Percentiles rank a stretch among this genome's conserved stretches.
These are phyloP conservation scores for Croton laevigatus DNA, from an alignment of 441 rosid species.

Conservation along the genomic window DNA sequence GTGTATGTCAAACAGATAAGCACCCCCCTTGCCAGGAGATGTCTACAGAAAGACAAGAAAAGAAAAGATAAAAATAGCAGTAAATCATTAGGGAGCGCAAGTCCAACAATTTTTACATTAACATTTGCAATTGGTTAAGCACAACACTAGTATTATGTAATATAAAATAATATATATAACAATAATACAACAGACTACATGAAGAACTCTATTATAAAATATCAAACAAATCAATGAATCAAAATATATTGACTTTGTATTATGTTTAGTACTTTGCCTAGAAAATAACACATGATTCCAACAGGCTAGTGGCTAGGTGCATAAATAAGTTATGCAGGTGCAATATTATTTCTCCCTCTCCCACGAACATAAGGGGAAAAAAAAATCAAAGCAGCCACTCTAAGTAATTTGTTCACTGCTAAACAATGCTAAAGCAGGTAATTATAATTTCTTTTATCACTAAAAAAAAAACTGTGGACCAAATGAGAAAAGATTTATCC, in stretches of 20 bases:
- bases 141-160: background rate
- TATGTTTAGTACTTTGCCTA: background rate
- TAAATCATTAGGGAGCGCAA: background rate
- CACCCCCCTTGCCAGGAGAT: slow-evolving; percentile 76
- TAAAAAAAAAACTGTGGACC: background rate
- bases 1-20: slow-evolving; percentile 85
- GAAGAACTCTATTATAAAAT: background rate
- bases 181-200: background rate
- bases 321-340: too few relatives aligned
- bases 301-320: background rate
- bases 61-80: background rate
- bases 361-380: too few relatives aligned
- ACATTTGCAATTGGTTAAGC: background rate
- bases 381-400: background rate
- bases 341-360: too few relatives aligned
- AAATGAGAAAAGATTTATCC: background rate
- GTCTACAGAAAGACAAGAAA: slow-evolving; percentile 47
- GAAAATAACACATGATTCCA: background rate
- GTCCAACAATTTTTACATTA: background rate
- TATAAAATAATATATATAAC: too few relatives aligned
- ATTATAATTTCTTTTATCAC: too few relatives aligned
- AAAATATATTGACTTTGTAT: background rate
- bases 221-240: background rate
- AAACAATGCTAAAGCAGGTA: background rate
- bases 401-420: background rate